Conservation (phyloP, 2,329 filamentous ascomycete species). For the Paraconiothyrium brasiliense region DNA sequence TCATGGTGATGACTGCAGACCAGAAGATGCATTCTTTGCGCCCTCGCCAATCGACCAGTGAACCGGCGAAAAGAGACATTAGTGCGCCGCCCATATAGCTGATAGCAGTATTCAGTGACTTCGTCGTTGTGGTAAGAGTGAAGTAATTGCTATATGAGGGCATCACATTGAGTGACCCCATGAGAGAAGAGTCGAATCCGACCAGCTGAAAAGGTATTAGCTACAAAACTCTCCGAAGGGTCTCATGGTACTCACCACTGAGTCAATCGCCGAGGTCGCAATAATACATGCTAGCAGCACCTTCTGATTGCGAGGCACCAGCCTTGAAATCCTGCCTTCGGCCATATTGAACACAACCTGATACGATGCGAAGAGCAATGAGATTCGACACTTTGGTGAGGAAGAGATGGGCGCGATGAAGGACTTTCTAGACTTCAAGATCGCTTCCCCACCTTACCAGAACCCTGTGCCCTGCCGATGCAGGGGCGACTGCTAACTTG, state of each 20-base stretch:
- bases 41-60: slow-evolving; percentile 51
- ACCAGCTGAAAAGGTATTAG: slow-evolving; percentile 19
- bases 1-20: slow-evolving; percentile 60
- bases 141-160: slow-evolving; percentile 54
- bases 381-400: background rate
- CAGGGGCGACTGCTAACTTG: background rate
- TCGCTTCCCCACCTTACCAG: background rate
- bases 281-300: slow-evolving; percentile 27
- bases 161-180: slow-evolving; percentile 58
- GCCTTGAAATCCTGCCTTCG: slow-evolving; percentile 23
- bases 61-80: slow-evolving; percentile 51
- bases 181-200: slow-evolving; percentile 57
- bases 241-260: slow-evolving; percentile 20
- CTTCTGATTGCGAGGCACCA: slow-evolving; percentile 28
- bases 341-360: slow-evolving; percentile 14
- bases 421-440: background rate
- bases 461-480: background rate
- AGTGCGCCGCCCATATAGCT: slow-evolving; percentile 54
- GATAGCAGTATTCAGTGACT: slow-evolving; percentile 57
- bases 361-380: background rate
- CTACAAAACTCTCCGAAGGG: background rate
- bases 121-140: slow-evolving; percentile 50
- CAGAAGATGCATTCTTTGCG: slow-evolving; percentile 59
- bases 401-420: background rate
- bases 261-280: slow-evolving; percentile 26